phyloP scores from a whole-genome alignment of 2,329 filamentous ascomycete genomes.

The Pseudogymnoascus sp. region DNA sequence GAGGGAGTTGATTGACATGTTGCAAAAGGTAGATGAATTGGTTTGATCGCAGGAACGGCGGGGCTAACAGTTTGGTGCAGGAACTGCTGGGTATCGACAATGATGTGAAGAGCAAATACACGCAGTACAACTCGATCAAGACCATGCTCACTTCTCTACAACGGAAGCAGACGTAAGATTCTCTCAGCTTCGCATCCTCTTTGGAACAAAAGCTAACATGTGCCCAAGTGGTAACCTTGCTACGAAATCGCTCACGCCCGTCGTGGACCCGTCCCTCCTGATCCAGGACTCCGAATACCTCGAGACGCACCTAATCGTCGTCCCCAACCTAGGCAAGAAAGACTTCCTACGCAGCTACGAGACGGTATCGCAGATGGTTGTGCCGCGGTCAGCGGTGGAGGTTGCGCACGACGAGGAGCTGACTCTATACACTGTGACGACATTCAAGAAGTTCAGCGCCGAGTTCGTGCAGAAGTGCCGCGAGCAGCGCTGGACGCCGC shows the following conservation, averaged over 20 bases:
- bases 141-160: conserved; percentile 73
- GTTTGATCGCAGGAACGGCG: not conserved
- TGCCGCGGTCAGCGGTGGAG: conserved; percentile 75
- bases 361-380: conserved; percentile 80
- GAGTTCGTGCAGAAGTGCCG: conserved; percentile 91
- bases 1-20: conserved; percentile 72
- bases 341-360: conserved; percentile 89
- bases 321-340: conserved; percentile 71
- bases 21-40: conserved; percentile 63
- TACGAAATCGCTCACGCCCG: conserved; percentile 84
- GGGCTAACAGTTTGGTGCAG: conserved; percentile 34
- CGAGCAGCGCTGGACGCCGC: conserved; percentile 88
- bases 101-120: conserved; percentile 90
- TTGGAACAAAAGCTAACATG: conserved; percentile 18
- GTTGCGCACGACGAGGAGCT: conserved; percentile 86
- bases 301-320: conserved; percentile 87
- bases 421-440: conserved; percentile 76
- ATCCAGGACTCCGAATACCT: conserved; percentile 92
- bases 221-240: conserved; percentile 71
- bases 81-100: conserved; percentile 89
- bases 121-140: conserved; percentile 88
- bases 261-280: conserved; percentile 72
- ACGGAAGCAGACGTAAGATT: conserved; percentile 72
- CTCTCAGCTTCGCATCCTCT: not conserved
- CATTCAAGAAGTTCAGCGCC: conserved; percentile 81